Evolutionary conservation across 352 stramenopile genomes (phyloP), one percentile per base, ranked within the genome.

Genomic region (Phytophthora crassamura): DNA sequence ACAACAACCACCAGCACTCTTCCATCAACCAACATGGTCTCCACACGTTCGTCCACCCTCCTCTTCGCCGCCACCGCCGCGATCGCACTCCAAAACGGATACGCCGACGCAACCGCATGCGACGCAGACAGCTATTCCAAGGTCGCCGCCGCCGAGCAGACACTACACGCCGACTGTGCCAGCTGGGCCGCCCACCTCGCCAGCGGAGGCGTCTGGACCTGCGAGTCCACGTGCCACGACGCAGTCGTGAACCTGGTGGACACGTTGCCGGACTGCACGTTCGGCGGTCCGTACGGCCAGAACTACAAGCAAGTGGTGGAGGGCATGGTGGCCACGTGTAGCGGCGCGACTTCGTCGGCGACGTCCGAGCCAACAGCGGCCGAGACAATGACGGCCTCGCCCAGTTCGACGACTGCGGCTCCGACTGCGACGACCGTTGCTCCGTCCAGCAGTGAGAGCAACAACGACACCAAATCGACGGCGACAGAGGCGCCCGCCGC

Each of bases 101-200:
- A 43, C 2, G 28, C 28, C 20, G 28, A 45, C 8, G 51, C 51
- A 15, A n/a, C 6, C 18, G 1, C 39, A 3, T 59, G 51, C 28
- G 39, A 20, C 10, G 39, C 39, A 16, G 51, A 50, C 28, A 50
- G 50, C 10, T 43, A 59, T 39, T 41, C 39, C 3, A 32, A 41
- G 30, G 30, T 59, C 8, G 22, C 51, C 18, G 18, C 28, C 7
- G 51, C 51, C 5, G 51, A 42, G 14, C 51, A 59, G 18, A 59
- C 51, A 12, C 51, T 59, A 0, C 38, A 49, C 40, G 7, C 16
- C 18, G 59, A 59, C 20, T 66, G 48, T 20, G 40, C 33, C 22
- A 65, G 58, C 40, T 65, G 48, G 58, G 32, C 47, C 1, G 58
- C 58, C 14, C 40, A 65, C 33, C 58, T 65, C 30, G 30, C 58